phyloP scores from a whole-genome alignment of 768 basidiomycete genomes.

The Tulasnella sp. region DNA sequence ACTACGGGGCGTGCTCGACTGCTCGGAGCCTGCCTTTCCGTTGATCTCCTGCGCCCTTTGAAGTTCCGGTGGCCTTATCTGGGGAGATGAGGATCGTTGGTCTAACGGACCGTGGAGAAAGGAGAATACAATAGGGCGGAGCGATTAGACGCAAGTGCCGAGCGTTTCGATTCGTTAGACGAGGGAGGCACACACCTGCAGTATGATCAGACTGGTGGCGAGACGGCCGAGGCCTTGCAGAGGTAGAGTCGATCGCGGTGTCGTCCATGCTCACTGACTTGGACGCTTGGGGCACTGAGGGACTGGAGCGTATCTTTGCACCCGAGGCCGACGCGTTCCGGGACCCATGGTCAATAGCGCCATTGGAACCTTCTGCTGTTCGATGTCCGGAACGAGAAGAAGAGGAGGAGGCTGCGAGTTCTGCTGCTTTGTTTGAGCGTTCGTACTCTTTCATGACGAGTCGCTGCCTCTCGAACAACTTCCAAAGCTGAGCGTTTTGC shows the following conservation, averaged over 20 bases:
- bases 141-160: neutral
- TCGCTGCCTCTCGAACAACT: conserved; percentile 89
- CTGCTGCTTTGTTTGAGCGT: conserved; percentile 28
- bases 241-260: conserved; percentile 29
- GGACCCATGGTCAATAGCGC: conserved; percentile 31
- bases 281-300: conserved; percentile 11
- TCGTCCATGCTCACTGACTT: conserved; percentile 19
- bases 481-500: conserved; percentile 90
- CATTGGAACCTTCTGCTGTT: neutral
- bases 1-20: neutral
- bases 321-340: conserved; percentile 17
- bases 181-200: neutral
- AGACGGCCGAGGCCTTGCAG: neutral
- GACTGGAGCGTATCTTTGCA: conserved; percentile 13
- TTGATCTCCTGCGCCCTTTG: neutral
- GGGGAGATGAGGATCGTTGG: neutral
- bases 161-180: neutral
- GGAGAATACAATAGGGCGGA: neutral
- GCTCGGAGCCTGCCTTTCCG: neutral
- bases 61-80: neutral
- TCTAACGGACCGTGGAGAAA: neutral
- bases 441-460: conserved; percentile 87
- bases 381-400: neutral
- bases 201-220: conserved; percentile 12
- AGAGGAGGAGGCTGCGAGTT: neutral